Base-by-base conservation (phyloP, 192 early-diverging fungal genomes). In the Backusella macrospora region DNA sequence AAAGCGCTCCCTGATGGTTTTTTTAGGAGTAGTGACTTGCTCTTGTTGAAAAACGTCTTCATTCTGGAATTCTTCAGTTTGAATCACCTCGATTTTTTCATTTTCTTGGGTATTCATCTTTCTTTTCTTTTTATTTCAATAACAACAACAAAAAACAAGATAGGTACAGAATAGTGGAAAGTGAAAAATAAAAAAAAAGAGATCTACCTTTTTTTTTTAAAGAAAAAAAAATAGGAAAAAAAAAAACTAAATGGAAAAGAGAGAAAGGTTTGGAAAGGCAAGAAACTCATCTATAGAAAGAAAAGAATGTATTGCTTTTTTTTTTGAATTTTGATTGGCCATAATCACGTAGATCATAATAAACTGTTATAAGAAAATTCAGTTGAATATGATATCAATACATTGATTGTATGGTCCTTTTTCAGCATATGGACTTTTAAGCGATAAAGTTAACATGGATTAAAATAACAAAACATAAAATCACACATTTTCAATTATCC, bases 1-100 rank as follows among this genome's bases (percentile, higher is more conserved):
- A 10, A 81, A 59, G 9, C 80, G 73, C 16, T 75, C 59, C 29
- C 66, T 77, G 34, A 67, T 62, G 0, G 18, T 12, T 40, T 66
- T 66, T 66, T n/a, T 66, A 13, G 10, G n/a, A 9, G 4, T 12
- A 10, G 21, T 59, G 10, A 10, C 14, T 5, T 26, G 10, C 4
- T 9, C 16, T 8, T 46, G 45, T 12, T 59, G 21, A 23, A 21
- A 59, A 5, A 26, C n/a, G 8, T 9, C 12, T 5, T 26, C 52
- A 26, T 18, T 9, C 52, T 59, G 52, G 10, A 59, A 23, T 23
- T 59, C 52, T 21, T 59, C 52, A 7, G 52, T 12, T 59, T 59
- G 52, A 12, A 23, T 23, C 7, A 59, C 21, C 2, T 59, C 52
- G 9, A 59, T 23, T n/a, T 59, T 59, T 59, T 59, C 52, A 21